phyloP scores from a whole-genome alignment of 2,329 filamentous ascomycete genomes.

The Fusarium sp. region DNA sequence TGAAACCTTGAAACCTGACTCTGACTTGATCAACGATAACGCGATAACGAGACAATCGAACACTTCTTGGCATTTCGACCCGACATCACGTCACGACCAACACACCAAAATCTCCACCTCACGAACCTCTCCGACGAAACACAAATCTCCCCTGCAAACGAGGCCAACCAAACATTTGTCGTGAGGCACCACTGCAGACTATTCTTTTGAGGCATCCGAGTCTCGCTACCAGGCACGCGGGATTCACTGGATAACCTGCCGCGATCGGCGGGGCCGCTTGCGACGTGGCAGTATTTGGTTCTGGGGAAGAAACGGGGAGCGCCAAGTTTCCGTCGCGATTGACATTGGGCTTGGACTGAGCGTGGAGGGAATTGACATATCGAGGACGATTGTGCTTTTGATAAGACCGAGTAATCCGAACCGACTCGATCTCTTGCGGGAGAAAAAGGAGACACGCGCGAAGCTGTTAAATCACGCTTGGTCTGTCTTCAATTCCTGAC shows the following conservation, averaged over 20 bases:
- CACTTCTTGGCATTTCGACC: slow-evolving; percentile 17
- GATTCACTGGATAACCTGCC: slow-evolving; percentile 28
- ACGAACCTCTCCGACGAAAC: slow-evolving; percentile 14
- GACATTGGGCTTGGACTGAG: not conserved
- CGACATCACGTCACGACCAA: slow-evolving; percentile 25
- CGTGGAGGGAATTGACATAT: not conserved
- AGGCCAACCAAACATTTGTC: slow-evolving; percentile 2
- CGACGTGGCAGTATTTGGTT: slow-evolving; percentile 37
- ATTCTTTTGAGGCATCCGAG: slow-evolving; percentile 5
- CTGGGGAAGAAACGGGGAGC: slow-evolving; percentile 11
- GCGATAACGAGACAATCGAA: slow-evolving; percentile 7
- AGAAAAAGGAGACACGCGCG: not conserved
- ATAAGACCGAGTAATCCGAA: not conserved
- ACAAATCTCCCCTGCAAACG: not conserved
- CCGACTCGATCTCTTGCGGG: not conserved
- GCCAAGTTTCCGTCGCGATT: not conserved
- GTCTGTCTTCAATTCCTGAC: not conserved
- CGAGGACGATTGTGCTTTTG: not conserved
- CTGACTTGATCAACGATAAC: not conserved
- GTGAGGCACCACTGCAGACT: slow-evolving; percentile 31
- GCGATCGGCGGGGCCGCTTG: slow-evolving; percentile 32
- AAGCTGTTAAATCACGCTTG: not conserved
- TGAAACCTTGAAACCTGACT: not conserved
- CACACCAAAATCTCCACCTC: slow-evolving; percentile 28
- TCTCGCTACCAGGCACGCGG: slow-evolving; percentile 21